phyloP scores from a whole-genome alignment of 2,329 filamentous ascomycete species.

The Bipolaris cookei region DNA sequence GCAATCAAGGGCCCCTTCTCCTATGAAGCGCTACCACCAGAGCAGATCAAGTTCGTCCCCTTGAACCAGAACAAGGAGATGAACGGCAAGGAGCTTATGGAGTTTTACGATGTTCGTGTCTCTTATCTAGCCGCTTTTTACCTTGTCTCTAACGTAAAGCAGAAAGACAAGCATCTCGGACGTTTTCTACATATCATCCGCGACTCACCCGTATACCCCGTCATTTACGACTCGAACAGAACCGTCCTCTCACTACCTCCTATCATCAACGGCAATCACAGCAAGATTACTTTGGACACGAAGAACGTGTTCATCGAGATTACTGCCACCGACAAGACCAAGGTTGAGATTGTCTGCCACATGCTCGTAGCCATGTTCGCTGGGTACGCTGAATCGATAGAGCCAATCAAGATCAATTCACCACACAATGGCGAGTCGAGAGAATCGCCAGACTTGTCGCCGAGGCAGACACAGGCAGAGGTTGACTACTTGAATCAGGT shows the following conservation, averaged over 20 bases:
- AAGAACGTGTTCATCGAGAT: conserved; percentile 97
- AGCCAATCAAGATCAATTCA: conserved; percentile 90
- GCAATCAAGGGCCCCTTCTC: conserved; percentile 90
- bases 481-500: conserved; percentile 93
- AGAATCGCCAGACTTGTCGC: conserved; percentile 79
- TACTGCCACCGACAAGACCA: conserved; percentile 93
- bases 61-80: conserved; percentile 91
- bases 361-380: conserved; percentile 99
- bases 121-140: neutral
- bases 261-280: conserved; percentile 97
- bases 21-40: conserved; percentile 90
- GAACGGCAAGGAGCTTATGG: conserved; percentile 87
- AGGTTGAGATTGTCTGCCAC: conserved; percentile 93
- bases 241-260: conserved; percentile 92
- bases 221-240: conserved; percentile 88
- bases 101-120: conserved; percentile 74
- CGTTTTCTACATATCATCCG: conserved; percentile 93
- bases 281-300: conserved; percentile 90
- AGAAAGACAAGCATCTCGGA: conserved; percentile 89
- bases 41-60: conserved; percentile 88
- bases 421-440: conserved; percentile 86
- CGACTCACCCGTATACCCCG: conserved; percentile 91
- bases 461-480: conserved; percentile 79
- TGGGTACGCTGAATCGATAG: conserved; percentile 89
- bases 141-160: conserved; percentile 26